Evolutionary conservation across 176 grass and related monocot species (phyloP).

Genomic region (Triticum urartu): DNA sequence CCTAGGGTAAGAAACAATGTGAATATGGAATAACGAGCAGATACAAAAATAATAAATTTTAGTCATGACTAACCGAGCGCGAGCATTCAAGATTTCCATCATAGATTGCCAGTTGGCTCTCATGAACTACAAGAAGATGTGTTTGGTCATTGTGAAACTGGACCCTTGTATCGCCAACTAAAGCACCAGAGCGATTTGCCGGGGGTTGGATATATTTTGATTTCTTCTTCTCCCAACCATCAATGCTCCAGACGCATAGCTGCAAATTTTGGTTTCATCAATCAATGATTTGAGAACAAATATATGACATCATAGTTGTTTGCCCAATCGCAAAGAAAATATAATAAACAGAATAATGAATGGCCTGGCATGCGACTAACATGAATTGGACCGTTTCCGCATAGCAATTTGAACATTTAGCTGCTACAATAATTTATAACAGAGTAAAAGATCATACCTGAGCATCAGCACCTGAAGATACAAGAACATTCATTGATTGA

Average conservation of each 20-base stretch:
- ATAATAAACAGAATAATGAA: background rate
- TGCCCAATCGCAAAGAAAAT: background rate
- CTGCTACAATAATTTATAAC: background rate
- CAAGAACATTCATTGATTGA: conserved; percentile 82
- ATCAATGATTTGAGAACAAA: background rate
- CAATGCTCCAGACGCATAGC: conserved; percentile 94
- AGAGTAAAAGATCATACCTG: conserved; percentile 58
- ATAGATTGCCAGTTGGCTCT: conserved; percentile 87
- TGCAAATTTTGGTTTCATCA: conserved; percentile 42
- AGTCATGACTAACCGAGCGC: conserved; percentile 59
- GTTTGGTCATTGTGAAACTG: conserved; percentile 97
- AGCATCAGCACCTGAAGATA: conserved; percentile 96
- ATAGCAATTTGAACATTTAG: background rate
- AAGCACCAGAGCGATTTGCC: conserved; percentile 54
- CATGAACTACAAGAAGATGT: conserved; percentile 91
- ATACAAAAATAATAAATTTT: conserved; percentile 1
- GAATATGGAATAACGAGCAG: background rate
- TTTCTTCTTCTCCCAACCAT: conserved; percentile 98
- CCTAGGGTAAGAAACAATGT: background rate
- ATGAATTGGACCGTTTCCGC: background rate
- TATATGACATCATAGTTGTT: background rate
- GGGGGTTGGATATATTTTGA: conserved; percentile 77
- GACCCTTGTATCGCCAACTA: conserved; percentile 94
- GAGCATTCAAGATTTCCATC: conserved; percentile 89
- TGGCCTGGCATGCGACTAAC: background rate